Evolutionary conservation across 768 basidiomycete genomes (phyloP).

Genomic region (Phylloporus scabripes): DNA sequence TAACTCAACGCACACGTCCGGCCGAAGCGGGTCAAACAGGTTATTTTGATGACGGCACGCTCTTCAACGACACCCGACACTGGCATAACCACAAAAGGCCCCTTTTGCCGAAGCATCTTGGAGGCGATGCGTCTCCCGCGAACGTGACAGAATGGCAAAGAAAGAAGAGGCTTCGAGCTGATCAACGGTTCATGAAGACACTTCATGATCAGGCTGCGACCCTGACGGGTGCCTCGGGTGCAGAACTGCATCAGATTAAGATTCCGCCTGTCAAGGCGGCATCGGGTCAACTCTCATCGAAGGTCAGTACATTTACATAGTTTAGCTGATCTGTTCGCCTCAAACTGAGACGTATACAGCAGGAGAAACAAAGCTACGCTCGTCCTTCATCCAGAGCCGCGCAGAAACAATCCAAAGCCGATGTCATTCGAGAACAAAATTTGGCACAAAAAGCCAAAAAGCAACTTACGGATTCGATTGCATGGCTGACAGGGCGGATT

Average conservation of each 20-base stretch:
- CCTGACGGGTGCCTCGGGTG: constrained; percentile 58
- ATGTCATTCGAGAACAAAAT: constrained; percentile 43
- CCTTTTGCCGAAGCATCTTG: constrained; percentile 50
- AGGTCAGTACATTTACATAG: constrained; percentile 5
- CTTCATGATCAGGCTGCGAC: constrained; percentile 58
- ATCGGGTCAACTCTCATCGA: constrained; percentile 6
- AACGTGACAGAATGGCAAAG: constrained; percentile 33
- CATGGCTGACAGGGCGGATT: constrained; percentile 54
- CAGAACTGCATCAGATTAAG: constrained; percentile 44
- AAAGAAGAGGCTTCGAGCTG: constrained; percentile 32
- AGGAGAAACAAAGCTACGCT: constrained; percentile 14
- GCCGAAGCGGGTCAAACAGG: background rate
- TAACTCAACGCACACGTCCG: background rate
- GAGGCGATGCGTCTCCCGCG: constrained; percentile 36
- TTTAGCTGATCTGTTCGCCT: background rate
- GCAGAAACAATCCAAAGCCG: constrained; percentile 30
- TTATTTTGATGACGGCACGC: constrained; percentile 36
- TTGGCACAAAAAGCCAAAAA: constrained; percentile 40
- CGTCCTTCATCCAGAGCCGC: constrained; percentile 28
- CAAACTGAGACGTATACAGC: constrained; percentile 1
- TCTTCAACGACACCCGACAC: constrained; percentile 49
- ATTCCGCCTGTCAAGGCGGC: constrained; percentile 40
- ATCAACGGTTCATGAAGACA: constrained; percentile 55
- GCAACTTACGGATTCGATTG: constrained; percentile 33
- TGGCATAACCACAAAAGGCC: constrained; percentile 52